Evolutionary conservation across 768 basidiomycete species (phyloP).

Genomic region (Auricularia sp.): DNA sequence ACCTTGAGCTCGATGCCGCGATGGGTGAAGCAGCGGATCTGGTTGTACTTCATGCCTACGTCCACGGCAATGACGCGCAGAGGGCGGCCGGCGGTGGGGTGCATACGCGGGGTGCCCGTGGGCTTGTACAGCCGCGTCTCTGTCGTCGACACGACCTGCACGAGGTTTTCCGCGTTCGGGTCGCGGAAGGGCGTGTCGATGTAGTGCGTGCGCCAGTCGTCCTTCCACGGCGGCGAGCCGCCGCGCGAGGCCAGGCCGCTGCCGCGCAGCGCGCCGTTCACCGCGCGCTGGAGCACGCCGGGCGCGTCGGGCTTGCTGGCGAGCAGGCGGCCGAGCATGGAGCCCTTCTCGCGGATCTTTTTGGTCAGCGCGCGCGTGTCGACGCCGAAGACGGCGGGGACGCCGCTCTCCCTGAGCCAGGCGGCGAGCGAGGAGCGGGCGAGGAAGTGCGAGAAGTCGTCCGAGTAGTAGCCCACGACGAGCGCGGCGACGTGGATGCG

Average conservation of each 20-base stretch:
- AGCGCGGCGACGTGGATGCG: slow-evolving; percentile 89
- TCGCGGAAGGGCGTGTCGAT: slow-evolving; percentile 74
- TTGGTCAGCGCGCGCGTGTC: slow-evolving; percentile 97
- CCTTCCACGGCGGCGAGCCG: slow-evolving; percentile 41
- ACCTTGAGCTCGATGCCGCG: slow-evolving; percentile 95
- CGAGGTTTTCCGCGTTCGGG: slow-evolving; percentile 83
- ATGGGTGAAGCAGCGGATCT: slow-evolving; percentile 88
- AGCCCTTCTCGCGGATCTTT: slow-evolving; percentile 89
- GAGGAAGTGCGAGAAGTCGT: slow-evolving; percentile 90
- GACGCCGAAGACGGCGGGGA: slow-evolving; percentile 91
- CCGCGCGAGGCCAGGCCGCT: slow-evolving; percentile 32
- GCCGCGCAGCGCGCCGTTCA: slow-evolving; percentile 26
- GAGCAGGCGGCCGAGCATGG: slow-evolving; percentile 79
- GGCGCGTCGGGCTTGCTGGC: slow-evolving; percentile 43
- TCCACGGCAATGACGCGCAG: slow-evolving; percentile 85
- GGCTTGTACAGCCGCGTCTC: slow-evolving; percentile 62
- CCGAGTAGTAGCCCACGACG: slow-evolving; percentile 87
- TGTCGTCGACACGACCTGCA: slow-evolving; percentile 74
- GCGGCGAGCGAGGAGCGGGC: slow-evolving; percentile 75
- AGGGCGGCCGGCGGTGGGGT: slow-evolving; percentile 62
- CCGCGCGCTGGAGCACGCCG: slow-evolving; percentile 26
- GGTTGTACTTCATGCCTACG: slow-evolving; percentile 99
- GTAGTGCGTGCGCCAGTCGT: slow-evolving; percentile 77
- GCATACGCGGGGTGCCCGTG: slow-evolving; percentile 37
- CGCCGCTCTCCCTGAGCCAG: slow-evolving; percentile 91